Conservation (phyloP, 768 basidiomycete species). For the Daedaleopsis sinensis region DNA sequence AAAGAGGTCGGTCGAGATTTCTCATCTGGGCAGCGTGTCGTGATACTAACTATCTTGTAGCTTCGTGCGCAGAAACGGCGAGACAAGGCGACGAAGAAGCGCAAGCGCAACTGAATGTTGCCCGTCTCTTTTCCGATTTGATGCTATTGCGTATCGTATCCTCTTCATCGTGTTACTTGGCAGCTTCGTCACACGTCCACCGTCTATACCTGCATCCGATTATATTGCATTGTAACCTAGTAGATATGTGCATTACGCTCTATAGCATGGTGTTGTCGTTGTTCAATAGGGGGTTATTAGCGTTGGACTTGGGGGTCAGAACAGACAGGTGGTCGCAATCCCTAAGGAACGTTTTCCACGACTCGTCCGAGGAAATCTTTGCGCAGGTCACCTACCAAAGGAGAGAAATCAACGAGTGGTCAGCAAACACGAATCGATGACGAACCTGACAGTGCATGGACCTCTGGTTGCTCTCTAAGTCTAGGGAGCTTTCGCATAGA, state of each 20-base stretch:
- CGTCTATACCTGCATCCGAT: slow-evolving; percentile 11
- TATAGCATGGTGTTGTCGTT: neutral
- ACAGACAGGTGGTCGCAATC: slow-evolving; percentile 48
- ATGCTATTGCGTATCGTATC: neutral
- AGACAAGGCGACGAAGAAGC: slow-evolving; percentile 73
- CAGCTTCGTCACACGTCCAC: neutral
- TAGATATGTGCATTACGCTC: slow-evolving; percentile 9
- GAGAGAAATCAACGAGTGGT: slow-evolving; percentile 1
- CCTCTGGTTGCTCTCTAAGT: slow-evolving; percentile 57
- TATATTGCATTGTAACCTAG: slow-evolving; percentile 10
- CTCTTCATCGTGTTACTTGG: neutral
- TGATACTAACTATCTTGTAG: slow-evolving; percentile 39
- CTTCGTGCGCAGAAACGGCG: slow-evolving; percentile 81
- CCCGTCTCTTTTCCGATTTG: neutral
- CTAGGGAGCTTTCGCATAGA: slow-evolving; percentile 49
- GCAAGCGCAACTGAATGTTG: slow-evolving; percentile 42
- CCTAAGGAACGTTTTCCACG: slow-evolving; percentile 50
- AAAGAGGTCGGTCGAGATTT: slow-evolving; percentile 68
- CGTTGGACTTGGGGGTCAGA: slow-evolving; percentile 18
- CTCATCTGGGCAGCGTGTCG: slow-evolving; percentile 1
- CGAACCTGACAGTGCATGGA: slow-evolving; percentile 58
- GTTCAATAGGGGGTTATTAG: neutral
- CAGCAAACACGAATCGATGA: neutral
- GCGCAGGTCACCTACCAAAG: slow-evolving; percentile 47
- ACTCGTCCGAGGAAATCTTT: slow-evolving; percentile 37